These are phyloP conservation scores for Claviceps capensis DNA, from an alignment of 2,329 filamentous ascomycete species.

Conservation along the genomic window DNA sequence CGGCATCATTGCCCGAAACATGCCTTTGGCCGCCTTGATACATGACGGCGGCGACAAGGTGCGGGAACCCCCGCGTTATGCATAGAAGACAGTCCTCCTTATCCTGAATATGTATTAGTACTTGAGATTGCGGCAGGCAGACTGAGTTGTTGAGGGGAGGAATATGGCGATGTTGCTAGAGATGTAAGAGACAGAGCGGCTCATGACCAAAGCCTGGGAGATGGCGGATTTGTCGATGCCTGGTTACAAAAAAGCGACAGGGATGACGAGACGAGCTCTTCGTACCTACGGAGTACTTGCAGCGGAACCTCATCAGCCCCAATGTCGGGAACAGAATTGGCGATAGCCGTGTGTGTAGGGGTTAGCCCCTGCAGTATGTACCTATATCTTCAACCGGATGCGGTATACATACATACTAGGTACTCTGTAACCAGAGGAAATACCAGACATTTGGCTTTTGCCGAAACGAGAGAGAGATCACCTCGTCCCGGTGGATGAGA, in stretches of 20 bases:
- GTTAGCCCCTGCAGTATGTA: not conserved
- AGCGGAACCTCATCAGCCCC: not conserved
- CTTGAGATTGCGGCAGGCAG: not conserved
- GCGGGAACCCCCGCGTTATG: constrained; percentile 1
- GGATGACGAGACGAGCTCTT: constrained; percentile 3
- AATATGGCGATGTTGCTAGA: not conserved
- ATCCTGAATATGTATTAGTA: not conserved
- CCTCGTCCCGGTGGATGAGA: too few relatives aligned
- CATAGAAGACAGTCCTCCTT: not conserved
- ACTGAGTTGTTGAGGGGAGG: not conserved
- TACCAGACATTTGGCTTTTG: too few relatives aligned
- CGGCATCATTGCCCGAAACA: constrained; percentile 31
- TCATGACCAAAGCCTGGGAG: not conserved
- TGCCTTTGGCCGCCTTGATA: constrained; percentile 40
- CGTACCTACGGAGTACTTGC: too few relatives aligned
- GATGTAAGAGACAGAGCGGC: not conserved
- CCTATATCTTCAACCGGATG: not conserved
- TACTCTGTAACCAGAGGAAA: too few relatives aligned
- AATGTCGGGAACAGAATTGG: not conserved
- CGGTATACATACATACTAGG: too few relatives aligned
- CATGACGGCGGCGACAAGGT: constrained; percentile 25
- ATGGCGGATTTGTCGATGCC: not conserved
- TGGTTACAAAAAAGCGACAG: not conserved
- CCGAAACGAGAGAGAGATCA: too few relatives aligned
- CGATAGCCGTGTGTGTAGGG: not conserved